Base-by-base conservation (phyloP, 139 green algal genomes). In the Volvox africanus region DNA sequence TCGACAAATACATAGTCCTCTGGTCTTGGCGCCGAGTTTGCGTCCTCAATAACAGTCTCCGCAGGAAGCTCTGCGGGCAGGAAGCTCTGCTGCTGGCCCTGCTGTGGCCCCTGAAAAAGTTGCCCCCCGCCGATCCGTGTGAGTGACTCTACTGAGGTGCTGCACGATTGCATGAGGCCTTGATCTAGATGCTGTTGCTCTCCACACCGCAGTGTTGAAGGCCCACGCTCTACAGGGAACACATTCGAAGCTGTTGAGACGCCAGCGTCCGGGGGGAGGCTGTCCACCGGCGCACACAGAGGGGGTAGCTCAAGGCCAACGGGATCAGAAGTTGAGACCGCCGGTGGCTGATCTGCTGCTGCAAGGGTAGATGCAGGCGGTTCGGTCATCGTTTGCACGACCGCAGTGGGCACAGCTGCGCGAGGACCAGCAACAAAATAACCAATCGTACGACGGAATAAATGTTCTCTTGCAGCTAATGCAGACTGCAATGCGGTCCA, bases 1-100 rank as follows among this genome's bases (percentile, higher is more conserved):
- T 35, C 82, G 5, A 92, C 87, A 12, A 91, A 80, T 1, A 92
- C 32, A 37, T 92, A 94, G 81, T 93, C 86, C 21, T 89, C 17
- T 3, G 37, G 85, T 22, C 81, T 37, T 12, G 85, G 85, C 0
- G 85, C 85, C 2, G 85, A 89, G 13, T 69, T 61, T 6, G 85
- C 85, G 33, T 89, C 85, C 85, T 89, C 85, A 3, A 89, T 82
- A 20, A 82, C 44, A 6, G 85, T 82, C 21, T 50, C 85, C 0
- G 37, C 14, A 1, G 69, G 85, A 20, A 89, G 44, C 24, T 89
- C 85, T 24, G 67, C 0, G 1, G 83, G 83, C 36, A 89, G 13
- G 36, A 89, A 89, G 9, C 14, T 44, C 28, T 37, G 55, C 80
- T 73, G 44, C 80, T 86, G 80, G 20, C 22, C 50, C 71, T 44